Evolutionary conservation across 192 early-diverging fungal species (phyloP), one percentile per base, ranked within the genome.

Genomic region (Coemansia sp.): DNA sequence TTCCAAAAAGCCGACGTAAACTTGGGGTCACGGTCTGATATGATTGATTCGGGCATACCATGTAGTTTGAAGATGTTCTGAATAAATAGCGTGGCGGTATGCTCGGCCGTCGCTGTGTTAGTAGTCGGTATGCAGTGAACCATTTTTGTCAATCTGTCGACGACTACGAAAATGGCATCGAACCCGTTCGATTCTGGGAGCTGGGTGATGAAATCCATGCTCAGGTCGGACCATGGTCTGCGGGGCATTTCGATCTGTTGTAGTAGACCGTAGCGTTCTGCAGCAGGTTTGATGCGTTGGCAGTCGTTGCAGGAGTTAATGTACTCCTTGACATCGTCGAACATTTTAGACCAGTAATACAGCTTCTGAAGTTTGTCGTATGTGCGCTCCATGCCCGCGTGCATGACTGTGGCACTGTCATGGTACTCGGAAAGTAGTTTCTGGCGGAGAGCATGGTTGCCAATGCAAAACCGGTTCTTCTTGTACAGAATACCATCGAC

Each of bases 161-260:
- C 56, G 0, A 58, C 67, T 1, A 62, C 55, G 1, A 62, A 14
- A 0, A 70, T 63, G 0, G 61, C 52, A 12, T 50, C 53, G 19
- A 44, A 47, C 3, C 53, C 41, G 0, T 25, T 14, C 3, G 61
- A 48, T 2, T 13, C 34, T 0, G 67, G 67, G 9, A 63, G 38
- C 6, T 22, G 34, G 0, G 42, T 43, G 17, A 70, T 60, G 42
- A 56, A 60, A 19, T 63, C 67, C 67, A 69, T 62, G 3, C 25
- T 47, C 2, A 69, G 12, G 13, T 54, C 44, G 4, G 41, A n/a
- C 61, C 60, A 69, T 10, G 51, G 38, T 27, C 30, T 27, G 23
- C 47, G 19, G 17, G 47, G 47, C 22, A 4, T 2, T 24, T 48
- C 23, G 22, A 48, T 48, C 47, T 11, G 47, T 10, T 43, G 41